phyloP scores from a whole-genome alignment of 495 filamentous ascomycete species.

The Xylaria palmicola region DNA sequence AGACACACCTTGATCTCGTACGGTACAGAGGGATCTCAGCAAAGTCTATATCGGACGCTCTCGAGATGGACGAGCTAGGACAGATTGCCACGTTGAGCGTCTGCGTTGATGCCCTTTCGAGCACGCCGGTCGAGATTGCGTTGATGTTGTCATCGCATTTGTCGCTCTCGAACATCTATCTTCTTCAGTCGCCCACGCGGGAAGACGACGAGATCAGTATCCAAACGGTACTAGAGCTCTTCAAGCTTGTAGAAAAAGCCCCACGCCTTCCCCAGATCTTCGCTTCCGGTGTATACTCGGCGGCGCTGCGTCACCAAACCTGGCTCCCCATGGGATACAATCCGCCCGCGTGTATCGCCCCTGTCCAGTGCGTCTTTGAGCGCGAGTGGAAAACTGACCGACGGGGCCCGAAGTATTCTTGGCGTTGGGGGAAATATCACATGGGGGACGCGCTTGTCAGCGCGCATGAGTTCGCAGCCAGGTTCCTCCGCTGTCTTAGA shows the following conservation, averaged over 20 bases:
- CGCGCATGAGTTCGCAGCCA: background rate
- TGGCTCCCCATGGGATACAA: background rate
- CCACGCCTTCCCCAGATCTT: background rate
- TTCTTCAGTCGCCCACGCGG: background rate
- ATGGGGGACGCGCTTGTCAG: background rate
- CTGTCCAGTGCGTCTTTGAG: background rate
- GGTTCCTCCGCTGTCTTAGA: background rate
- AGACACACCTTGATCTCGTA: constrained; percentile 1
- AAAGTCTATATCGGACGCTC: background rate
- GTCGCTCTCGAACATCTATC: background rate
- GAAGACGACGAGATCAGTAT: background rate
- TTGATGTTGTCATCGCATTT: background rate
- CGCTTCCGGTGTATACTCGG: background rate
- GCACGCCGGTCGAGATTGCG: background rate
- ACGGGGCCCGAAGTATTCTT: background rate
- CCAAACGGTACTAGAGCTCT: background rate
- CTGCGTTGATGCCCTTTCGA: background rate
- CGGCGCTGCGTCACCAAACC: background rate
- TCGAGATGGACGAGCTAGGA: background rate
- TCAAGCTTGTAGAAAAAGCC: background rate
- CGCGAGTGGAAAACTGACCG: background rate
- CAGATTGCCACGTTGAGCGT: background rate
- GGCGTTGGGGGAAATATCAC: background rate
- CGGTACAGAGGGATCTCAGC: background rate
- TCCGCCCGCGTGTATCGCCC: background rate